Base-by-base conservation (phyloP, 768 basidiomycete species). In the Serpula lacrymans region DNA sequence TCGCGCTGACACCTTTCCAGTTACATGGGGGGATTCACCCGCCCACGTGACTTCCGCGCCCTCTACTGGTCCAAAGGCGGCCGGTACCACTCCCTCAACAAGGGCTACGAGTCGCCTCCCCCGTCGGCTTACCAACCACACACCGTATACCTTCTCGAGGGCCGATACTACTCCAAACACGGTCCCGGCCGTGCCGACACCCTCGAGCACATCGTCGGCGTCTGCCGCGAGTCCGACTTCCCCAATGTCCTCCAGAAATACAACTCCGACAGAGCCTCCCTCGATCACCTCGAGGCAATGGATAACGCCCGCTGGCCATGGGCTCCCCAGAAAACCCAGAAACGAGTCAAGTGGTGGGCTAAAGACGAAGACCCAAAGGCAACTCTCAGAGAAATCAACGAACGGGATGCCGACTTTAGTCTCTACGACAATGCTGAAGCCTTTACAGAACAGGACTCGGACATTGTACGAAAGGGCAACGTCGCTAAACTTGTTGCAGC, bases 251-350 rank as follows among this genome's bases (percentile, higher is more conserved):
- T 69, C 10, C 33, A 46, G 14, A 33, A 38, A 5, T 62, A 62
- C 51, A 70, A 72, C 47, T 59, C 63, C 21, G 16, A 6, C 1
- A 20, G 22, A 3, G 48, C 57, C 2, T 48, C 53, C 1, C 14
- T n/a, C 6, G 43, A 42, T 3, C 14, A 40, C 24, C 12, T 50
- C 13, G 49, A 59, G 38, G 29, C 46, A 31, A 67, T 70, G 62
- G 67, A 66, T 42, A 67, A 65, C 18, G 69, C 70, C 3, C 54
- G 55, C 17, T 70, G 70, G 67, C 67, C 68, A 0, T 61, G 52
- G 55, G 34, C 47, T 1, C 34, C 38, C 2, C 38, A 31, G 44
- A 58, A 49, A 40, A 35, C 24, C 22, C 23, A 18, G 2, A 47
- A 40, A 31, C 42, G 24, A 5, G 37, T 42, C n/a, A 47, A 42